Evolutionary conservation across 2,329 filamentous ascomycete species (phyloP).

Genomic region (Pyricularia sp.): DNA sequence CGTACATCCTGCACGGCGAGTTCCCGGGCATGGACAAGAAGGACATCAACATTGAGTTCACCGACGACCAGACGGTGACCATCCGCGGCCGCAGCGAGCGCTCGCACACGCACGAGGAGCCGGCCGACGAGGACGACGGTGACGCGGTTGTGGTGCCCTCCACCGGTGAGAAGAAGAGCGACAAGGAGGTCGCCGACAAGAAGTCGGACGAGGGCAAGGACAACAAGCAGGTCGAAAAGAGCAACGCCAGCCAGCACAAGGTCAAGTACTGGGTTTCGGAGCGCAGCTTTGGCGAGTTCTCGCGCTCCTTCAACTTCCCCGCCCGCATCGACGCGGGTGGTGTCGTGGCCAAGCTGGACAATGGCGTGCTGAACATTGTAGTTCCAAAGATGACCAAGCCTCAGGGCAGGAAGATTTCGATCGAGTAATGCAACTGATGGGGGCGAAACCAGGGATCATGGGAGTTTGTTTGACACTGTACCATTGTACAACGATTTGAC

Average conservation of each 20-base stretch:
- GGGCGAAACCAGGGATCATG: neutral
- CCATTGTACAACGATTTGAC: neutral
- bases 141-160: conserved; percentile 16
- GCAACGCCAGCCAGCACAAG: neutral
- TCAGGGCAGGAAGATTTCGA: conserved; percentile 1
- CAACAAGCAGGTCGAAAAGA: neutral
- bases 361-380: conserved; percentile 51
- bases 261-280: conserved; percentile 58
- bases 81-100: conserved; percentile 63
- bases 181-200: conserved; percentile 17
- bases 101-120: conserved; percentile 42
- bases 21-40: conserved; percentile 68
- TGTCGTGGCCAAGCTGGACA: conserved; percentile 28
- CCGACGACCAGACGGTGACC: conserved; percentile 62
- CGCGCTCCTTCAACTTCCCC: conserved; percentile 60
- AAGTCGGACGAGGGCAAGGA: neutral
- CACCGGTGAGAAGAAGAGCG: conserved; percentile 22
- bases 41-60: conserved; percentile 69
- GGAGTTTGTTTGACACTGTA: neutral
- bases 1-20: conserved; percentile 73
- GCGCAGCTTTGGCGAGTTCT: conserved; percentile 57
- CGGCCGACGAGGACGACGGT: conserved; percentile 46
- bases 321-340: conserved; percentile 30
- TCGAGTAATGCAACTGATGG: neutral
- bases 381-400: conserved; percentile 60